A percentile compares a stretch with the other conserved stretches of the same genome.
Evolutionary conservation across 192 early-diverging fungal genomes (phyloP).

Genomic region (Linnemannia exigua): DNA sequence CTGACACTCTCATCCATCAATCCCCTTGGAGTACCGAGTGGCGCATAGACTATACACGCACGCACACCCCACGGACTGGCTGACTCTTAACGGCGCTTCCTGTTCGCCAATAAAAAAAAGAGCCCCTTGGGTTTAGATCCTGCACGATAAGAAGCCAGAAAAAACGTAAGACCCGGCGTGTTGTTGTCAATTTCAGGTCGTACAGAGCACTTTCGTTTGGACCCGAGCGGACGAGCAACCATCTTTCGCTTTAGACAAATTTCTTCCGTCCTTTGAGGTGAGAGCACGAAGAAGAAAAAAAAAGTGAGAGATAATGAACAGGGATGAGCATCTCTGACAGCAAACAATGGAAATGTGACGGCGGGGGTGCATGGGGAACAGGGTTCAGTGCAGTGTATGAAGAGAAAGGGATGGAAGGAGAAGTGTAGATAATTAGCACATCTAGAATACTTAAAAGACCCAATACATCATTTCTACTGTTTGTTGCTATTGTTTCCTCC

Average conservation of each 20-base stretch:
- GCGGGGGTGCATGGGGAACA: not conserved
- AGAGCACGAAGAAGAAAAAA: not conserved
- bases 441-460: not conserved
- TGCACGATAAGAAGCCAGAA: conserved; percentile 39
- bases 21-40: too few species aligned
- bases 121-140: conserved; percentile 14
- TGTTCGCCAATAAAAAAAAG: not conserved
- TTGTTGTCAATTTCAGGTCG: not conserved
- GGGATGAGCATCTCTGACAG: not conserved
- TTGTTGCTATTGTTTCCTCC: too few species aligned
- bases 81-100: not conserved
- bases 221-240: not conserved
- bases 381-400: not conserved
- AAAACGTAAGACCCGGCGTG: not conserved
- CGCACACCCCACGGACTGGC: not conserved
- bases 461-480: not conserved
- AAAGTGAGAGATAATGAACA: not conserved
- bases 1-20: too few species aligned
- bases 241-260: not conserved
- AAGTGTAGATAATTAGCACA: conserved; percentile 2
- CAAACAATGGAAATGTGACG: not conserved
- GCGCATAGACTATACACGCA: too few species aligned
- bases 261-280: not conserved
- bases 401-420: not conserved
- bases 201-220: not conserved